Evolutionary conservation across 2,329 filamentous ascomycete species (phyloP).

Genomic region (Diaporthe vaccinii): DNA sequence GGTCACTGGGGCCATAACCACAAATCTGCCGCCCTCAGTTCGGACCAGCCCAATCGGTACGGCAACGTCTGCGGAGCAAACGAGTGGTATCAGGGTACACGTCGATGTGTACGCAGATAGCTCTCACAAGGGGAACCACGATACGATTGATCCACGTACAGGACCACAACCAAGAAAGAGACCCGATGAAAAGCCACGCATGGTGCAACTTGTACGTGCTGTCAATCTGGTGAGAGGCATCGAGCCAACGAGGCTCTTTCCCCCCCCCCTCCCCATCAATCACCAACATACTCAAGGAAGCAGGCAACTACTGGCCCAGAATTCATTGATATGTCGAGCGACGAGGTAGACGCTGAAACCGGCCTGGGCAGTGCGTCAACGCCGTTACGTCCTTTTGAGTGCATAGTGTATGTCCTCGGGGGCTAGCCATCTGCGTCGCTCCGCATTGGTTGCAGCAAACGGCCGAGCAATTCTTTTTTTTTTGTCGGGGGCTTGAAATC

Average conservation of each 20-base stretch:
- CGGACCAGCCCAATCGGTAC: constrained; percentile 22
- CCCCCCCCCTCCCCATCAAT: neutral
- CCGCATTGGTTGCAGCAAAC: constrained; percentile 4
- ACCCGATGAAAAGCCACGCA: constrained; percentile 26
- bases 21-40: constrained; percentile 11
- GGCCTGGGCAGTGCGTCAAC: neutral
- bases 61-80: constrained; percentile 4
- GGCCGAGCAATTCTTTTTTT: neutral
- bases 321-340: neutral
- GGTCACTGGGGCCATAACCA: constrained; percentile 27
- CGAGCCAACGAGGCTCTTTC: neutral
- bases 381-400: neutral
- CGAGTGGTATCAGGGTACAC: constrained; percentile 16
- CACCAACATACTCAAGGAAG: neutral
- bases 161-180: neutral
- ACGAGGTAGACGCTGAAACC: constrained; percentile 18
- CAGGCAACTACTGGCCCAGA: constrained; percentile 7
- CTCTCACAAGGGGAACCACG: constrained; percentile 15
- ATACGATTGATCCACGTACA: constrained; percentile 11
- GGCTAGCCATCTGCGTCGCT: neutral
- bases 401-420: neutral
- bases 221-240: constrained; percentile 23
- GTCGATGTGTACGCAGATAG: neutral
- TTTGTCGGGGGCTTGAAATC: neutral
- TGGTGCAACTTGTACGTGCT: constrained; percentile 17